Evolutionary conservation across 306 rosid species (phyloP), one percentile per base, ranked within the genome.

Genomic region (Dryas octopetala): DNA sequence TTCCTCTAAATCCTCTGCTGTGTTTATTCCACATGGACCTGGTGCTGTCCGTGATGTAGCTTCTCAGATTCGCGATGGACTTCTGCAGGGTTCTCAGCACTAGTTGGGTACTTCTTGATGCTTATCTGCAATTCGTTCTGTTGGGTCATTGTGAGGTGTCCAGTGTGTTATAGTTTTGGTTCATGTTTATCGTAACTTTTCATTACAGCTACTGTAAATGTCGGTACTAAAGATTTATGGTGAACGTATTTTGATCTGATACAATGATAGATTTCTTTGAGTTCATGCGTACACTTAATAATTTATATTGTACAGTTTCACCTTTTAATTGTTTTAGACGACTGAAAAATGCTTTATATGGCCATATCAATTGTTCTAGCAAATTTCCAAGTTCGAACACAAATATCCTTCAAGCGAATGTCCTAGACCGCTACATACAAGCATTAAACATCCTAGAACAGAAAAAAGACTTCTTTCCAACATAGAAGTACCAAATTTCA

Each of bases 11-110:
- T 83, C 98, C 44, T 90, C 96, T 76, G 87, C 98, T n/a, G 98
- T 94, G 78, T 94, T 94, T 73, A 89, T 94, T 49, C 98, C 98
- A 48, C 98, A 94, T 66, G 97, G 98, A 77, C 98, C 98, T 49
- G 97, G 98, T 41, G 88, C 91, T n/a, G 98, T 94, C 71, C 87
- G 93, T 0, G 97, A 94, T 63, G 90, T 94, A 5, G 96, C 97
- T 8, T 17, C 88, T 40, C 98, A 94, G 74, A 94, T 91, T 72
- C 96, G 98, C 7, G 90, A 94, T 58, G 98, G 98, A 53, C 96
- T 91, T 82, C 95, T 94, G 74, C 98, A 91, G 88, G 89, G 73
- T 76, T 71, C 97, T 80, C 80, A 76, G 68, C 72, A 79, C 65
- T 84, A 81, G 73, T 68, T 66, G 17, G 13, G 9, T 43, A 43